phyloP scores from a whole-genome alignment of 169 alveolate genomes.

The Cryptosporidium viatorum region DNA sequence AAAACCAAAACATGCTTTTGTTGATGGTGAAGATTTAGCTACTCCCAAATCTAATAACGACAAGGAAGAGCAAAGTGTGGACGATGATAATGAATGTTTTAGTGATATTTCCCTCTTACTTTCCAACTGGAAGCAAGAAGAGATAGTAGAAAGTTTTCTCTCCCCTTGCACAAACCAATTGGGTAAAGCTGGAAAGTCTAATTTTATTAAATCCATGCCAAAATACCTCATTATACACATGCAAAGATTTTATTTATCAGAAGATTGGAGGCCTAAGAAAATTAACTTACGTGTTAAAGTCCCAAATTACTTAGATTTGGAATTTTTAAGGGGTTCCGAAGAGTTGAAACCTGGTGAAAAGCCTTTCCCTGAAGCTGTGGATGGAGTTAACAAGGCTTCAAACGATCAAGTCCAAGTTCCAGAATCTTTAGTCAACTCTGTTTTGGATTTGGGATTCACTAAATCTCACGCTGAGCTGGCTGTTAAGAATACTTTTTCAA shows the following conservation, averaged over 20 bases:
- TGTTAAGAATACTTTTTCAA: slow-evolving; percentile 44
- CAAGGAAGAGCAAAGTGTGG: not conserved
- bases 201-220: slow-evolving; percentile 72
- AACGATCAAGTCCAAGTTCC: not conserved
- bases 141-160: slow-evolving; percentile 35
- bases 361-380: slow-evolving; percentile 52
- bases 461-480: slow-evolving; percentile 32
- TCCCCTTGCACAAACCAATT: slow-evolving; percentile 21
- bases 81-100: not conserved
- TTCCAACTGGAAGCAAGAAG: slow-evolving; percentile 33
- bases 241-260: slow-evolving; percentile 79
- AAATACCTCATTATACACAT: slow-evolving; percentile 77
- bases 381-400: not conserved
- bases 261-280: slow-evolving; percentile 81
- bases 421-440: slow-evolving; percentile 6
- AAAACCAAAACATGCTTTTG: slow-evolving; percentile 36
- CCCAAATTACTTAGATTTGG: slow-evolving; percentile 79
- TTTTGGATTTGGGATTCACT: slow-evolving; percentile 55
- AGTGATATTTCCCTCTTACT: slow-evolving; percentile 3
- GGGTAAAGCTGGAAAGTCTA: slow-evolving; percentile 36
- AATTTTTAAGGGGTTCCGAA: slow-evolving; percentile 76
- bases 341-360: slow-evolving; percentile 77
- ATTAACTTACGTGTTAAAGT: slow-evolving; percentile 78
- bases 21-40: not conserved
- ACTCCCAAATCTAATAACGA: not conserved